Conservation (phyloP, 169 alveolate genomes). For the Plasmodium berghei region DNA sequence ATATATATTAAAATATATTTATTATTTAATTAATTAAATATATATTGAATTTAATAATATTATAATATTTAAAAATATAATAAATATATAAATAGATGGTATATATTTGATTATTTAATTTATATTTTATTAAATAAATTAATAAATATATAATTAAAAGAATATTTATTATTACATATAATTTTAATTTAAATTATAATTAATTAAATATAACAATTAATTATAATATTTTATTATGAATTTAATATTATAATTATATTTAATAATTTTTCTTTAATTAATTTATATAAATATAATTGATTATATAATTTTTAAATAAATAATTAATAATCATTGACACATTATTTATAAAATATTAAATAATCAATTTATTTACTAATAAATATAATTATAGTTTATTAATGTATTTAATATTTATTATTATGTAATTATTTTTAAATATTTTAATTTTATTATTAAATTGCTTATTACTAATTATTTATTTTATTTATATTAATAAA, state of each 20-base stretch:
- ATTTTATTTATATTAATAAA: background rate
- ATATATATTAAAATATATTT: too few species aligned
- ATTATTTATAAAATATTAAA: background rate
- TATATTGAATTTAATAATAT: too few species aligned
- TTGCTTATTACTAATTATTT: background rate
- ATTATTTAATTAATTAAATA: too few species aligned
- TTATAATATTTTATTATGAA: background rate
- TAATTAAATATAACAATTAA: background rate
- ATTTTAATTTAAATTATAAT: conserved; percentile 13
- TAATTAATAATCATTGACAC: background rate
- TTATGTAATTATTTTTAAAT: background rate
- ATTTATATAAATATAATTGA: background rate
- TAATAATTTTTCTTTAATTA: background rate
- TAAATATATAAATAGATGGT: background rate
- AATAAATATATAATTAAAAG: background rate
- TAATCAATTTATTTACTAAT: background rate
- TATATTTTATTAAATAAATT: too few species aligned
- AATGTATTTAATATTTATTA: background rate
- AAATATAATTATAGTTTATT: background rate
- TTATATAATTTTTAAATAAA: background rate
- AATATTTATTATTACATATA: background rate
- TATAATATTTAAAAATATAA: background rate
- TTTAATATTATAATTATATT: background rate
- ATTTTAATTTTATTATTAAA: background rate
- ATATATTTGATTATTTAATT: too few species aligned